A percentile compares a stretch with the other conserved stretches of the same genome.
Conservation (phyloP, 2,329 filamentous ascomycete species). For the Dryadomyces sulphureus region DNA sequence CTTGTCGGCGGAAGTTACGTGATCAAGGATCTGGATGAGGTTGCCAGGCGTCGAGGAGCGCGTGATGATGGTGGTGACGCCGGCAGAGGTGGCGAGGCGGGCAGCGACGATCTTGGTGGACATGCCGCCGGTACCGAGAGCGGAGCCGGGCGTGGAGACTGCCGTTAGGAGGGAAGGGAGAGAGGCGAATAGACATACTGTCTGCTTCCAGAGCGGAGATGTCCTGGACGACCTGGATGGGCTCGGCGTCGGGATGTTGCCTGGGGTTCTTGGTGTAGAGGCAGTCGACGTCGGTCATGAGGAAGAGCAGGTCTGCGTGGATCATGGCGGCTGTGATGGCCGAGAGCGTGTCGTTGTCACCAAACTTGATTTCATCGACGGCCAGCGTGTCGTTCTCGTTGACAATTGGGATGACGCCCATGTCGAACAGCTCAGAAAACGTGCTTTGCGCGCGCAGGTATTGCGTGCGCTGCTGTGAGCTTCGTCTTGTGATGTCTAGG, state of each 20-base stretch:
- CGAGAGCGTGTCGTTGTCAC: slow-evolving; percentile 93
- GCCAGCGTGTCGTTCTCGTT: slow-evolving; percentile 97
- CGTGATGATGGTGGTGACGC: slow-evolving; percentile 91
- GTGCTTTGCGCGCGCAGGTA: slow-evolving; percentile 97
- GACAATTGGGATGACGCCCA: slow-evolving; percentile 95
- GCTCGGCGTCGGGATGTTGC: slow-evolving; percentile 65
- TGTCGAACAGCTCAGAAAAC: slow-evolving; percentile 73
- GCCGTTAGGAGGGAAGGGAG: background rate
- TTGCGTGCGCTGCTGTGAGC: slow-evolving; percentile 62
- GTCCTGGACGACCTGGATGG: slow-evolving; percentile 87
- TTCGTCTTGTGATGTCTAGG: too few relatives aligned
- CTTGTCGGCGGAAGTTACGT: slow-evolving; percentile 30
- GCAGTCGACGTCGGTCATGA: slow-evolving; percentile 98
- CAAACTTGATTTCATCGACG: slow-evolving; percentile 98
- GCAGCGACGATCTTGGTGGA: slow-evolving; percentile 93
- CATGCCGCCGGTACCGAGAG: slow-evolving; percentile 91
- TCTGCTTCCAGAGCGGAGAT: slow-evolving; percentile 73
- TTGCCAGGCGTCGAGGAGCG: slow-evolving; percentile 88
- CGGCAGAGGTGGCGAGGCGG: slow-evolving; percentile 78
- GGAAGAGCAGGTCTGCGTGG: slow-evolving; percentile 86
- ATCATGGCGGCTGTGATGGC: slow-evolving; percentile 97
- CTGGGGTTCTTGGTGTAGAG: slow-evolving; percentile 93
- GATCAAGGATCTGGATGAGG: slow-evolving; percentile 70
- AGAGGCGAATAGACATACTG: slow-evolving; percentile 29
- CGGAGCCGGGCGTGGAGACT: slow-evolving; percentile 81